Evolutionary conservation across 1,139 yeast genomes (phyloP), one percentile per base, ranked within the genome.

Genomic region (Zygosaccharomyces pseudobailii): DNA sequence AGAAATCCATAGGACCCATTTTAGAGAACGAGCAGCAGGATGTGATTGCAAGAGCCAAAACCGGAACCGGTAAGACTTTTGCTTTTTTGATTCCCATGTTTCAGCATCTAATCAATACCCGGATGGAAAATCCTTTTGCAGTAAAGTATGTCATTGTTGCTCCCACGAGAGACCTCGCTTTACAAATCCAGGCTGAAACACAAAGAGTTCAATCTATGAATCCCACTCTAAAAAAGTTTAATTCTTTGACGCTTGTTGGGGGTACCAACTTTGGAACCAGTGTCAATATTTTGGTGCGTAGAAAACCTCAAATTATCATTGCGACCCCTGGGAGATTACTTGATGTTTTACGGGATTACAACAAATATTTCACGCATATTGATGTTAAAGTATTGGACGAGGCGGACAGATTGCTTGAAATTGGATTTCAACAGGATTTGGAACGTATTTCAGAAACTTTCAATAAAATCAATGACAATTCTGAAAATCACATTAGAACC

Each of bases 51-150:
- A 76, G 95, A 56, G 97, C 97, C 30, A 87, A 87, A 65, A 90
- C 97, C 4, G 97, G 97, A 62, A 89, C 97, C 1, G 97, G 97
- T 61, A 90, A 90, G 66, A 90, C 97, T 0, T 79, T 87, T 50
- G 95, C 96, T 0, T 90, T 87, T 64, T 80, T 89, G 52, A 72
- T 89, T 40, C 97, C 97, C 2, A 72, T 87, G 6, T 69, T 89
- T 39, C 85, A 87, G 61, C 76, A 75, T 46, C 73, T 77, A 32
- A 55, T 76, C 19, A 70, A 70, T 41, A 65, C 69, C 24, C 51
- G 50, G 21, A 45, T 46, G 6, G 59, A 54, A 5, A 51, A 57
- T 31, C 54, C 51, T 39, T 36, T 60, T 53, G 48, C 55, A 58
- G 80, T 79, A 2, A 72, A 74, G 50, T 78, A 90, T 22, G 75